Percentiles rank a stretch among this genome's conserved stretches.
Conservation (phyloP, 225 moss, liverwort and hornwort species). For the Pseudoscleropodium purum region DNA sequence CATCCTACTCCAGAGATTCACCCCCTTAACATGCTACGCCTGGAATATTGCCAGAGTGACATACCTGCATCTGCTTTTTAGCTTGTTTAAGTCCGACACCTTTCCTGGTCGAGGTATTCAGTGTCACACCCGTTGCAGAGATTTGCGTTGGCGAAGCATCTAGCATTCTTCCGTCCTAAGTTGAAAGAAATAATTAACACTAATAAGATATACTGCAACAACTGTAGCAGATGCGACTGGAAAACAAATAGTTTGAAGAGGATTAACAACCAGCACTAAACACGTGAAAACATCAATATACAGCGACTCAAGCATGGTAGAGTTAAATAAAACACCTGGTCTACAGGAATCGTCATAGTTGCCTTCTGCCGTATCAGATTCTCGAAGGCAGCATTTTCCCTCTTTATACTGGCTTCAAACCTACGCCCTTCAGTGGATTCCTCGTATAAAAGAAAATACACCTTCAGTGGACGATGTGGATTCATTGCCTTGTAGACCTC, state of each 20-base stretch:
- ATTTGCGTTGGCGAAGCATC: slow-evolving; percentile 49
- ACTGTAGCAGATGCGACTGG: neutral
- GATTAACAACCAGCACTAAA: neutral
- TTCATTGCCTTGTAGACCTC: slow-evolving; percentile 82
- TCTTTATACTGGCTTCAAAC: slow-evolving; percentile 86
- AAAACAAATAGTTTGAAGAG: neutral
- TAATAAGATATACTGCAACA: neutral
- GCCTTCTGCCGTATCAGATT: slow-evolving; percentile 87
- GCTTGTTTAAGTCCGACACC: slow-evolving; percentile 78
- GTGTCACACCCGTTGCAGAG: slow-evolving; percentile 82
- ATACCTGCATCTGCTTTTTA: slow-evolving; percentile 87
- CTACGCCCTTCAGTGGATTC: slow-evolving; percentile 81
- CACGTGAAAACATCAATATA: neutral
- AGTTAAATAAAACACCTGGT: slow-evolving; percentile 48
- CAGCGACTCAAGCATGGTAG: neutral
- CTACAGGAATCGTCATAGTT: slow-evolving; percentile 95
- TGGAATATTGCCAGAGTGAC: neutral
- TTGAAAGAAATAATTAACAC: neutral
- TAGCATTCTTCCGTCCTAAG: slow-evolving; percentile 85
- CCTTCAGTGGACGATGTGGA: slow-evolving; percentile 50
- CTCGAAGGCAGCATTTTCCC: slow-evolving; percentile 83
- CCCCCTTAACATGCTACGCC: neutral
- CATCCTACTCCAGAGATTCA: neutral
- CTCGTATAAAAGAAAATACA: slow-evolving; percentile 91
- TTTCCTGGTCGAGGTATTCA: slow-evolving; percentile 69